phyloP scores from a whole-genome alignment of 2,329 filamentous ascomycete genomes.

The Chalaropsis thielavioides region DNA sequence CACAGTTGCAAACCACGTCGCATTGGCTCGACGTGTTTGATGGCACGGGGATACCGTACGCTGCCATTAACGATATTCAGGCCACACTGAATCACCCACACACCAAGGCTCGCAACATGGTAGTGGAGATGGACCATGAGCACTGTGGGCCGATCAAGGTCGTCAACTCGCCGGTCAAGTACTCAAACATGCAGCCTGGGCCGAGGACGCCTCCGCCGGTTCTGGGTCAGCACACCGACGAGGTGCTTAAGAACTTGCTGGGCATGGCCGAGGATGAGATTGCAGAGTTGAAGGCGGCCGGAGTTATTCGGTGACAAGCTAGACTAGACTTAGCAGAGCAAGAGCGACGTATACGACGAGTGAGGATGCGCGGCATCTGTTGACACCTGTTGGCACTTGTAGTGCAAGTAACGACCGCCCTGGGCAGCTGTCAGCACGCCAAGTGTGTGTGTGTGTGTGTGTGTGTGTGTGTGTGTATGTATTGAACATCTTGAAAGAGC shows the following conservation, averaged over 20 bases:
- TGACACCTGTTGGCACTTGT: too few relatives aligned
- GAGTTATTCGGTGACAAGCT: slow-evolving; percentile 41
- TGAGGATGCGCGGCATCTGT: too few relatives aligned
- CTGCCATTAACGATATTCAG: slow-evolving; percentile 87
- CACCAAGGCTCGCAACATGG: slow-evolving; percentile 74
- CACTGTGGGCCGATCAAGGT: slow-evolving; percentile 74
- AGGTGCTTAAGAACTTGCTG: slow-evolving; percentile 52
- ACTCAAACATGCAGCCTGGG: slow-evolving; percentile 64
- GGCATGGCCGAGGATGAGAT: slow-evolving; percentile 47
- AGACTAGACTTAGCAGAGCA: not conserved
- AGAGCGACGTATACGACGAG: too few relatives aligned
- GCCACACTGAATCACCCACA: slow-evolving; percentile 72
- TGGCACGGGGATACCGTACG: slow-evolving; percentile 81
- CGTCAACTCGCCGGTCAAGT: slow-evolving; percentile 90
- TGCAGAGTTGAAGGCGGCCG: slow-evolving; percentile 44
- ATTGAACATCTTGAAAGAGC: not conserved
- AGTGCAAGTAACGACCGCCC: too few relatives aligned
- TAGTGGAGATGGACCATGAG: slow-evolving; percentile 71
- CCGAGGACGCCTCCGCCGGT: slow-evolving; percentile 69
- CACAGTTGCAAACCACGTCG: slow-evolving; percentile 60
- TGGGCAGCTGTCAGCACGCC: too few relatives aligned
- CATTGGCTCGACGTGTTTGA: slow-evolving; percentile 82
- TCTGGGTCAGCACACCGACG: slow-evolving; percentile 74
- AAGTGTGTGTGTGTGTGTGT: not conserved
- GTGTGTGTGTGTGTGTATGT: too few relatives aligned